Conservation (phyloP, 805 yeast species). For the Barnettozyma siamensis region DNA sequence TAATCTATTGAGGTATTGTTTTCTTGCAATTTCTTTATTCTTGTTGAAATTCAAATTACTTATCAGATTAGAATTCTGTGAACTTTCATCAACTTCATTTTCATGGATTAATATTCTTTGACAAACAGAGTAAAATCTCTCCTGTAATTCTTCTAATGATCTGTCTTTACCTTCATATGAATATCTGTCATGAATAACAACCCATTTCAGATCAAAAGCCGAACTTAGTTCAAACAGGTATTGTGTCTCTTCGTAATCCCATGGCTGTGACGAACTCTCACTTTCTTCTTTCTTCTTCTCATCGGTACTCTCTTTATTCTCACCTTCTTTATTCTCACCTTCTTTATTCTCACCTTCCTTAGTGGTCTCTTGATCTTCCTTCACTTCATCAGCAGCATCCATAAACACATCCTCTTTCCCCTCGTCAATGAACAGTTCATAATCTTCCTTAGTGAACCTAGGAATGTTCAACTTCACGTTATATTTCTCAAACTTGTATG, state of each 20-base stretch:
- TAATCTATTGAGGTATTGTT: slow-evolving; percentile 69
- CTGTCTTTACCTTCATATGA: slow-evolving; percentile 31
- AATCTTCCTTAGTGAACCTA: slow-evolving; percentile 56
- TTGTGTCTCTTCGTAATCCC: slow-evolving; percentile 76
- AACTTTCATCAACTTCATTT: slow-evolving; percentile 33
- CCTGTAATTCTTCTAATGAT: slow-evolving; percentile 74
- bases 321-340: not conserved
- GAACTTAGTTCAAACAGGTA: slow-evolving; percentile 70
- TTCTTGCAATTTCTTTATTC: slow-evolving; percentile 70
- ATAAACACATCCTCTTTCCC: slow-evolving; percentile 9
- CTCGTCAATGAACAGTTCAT: slow-evolving; percentile 41
- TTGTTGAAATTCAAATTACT: slow-evolving; percentile 65
- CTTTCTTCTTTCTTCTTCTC: slow-evolving; percentile 17
- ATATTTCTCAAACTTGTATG: slow-evolving; percentile 70
- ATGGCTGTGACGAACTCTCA: slow-evolving; percentile 31
- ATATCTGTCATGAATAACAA: slow-evolving; percentile 59
- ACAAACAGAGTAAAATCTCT: slow-evolving; percentile 68
- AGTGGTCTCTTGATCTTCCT: not conserved
- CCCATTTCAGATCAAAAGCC: slow-evolving; percentile 50
- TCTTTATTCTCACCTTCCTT: not conserved
- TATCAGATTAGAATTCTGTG: slow-evolving; percentile 47
- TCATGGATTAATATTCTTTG: slow-evolving; percentile 44
- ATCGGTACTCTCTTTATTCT: slow-evolving; percentile 1
- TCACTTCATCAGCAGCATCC: not conserved
- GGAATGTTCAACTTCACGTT: slow-evolving; percentile 69